Evolutionary conservation across 768 basidiomycete genomes (phyloP).

Genomic region (Leucogyrophana mollusca): DNA sequence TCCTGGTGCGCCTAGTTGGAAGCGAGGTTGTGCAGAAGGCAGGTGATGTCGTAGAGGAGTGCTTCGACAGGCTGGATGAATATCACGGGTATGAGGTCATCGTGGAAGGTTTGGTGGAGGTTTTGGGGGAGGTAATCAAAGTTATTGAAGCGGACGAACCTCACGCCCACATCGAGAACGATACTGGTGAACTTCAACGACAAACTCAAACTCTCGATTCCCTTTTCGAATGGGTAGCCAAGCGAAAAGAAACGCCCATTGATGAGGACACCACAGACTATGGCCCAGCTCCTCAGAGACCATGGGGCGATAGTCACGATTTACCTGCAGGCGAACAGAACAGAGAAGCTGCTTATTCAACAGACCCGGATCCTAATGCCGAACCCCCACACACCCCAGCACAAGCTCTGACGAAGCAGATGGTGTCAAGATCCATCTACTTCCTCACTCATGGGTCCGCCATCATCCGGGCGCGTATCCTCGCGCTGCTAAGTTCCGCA

Average conservation of each 20-base stretch:
- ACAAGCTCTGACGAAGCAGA: constrained; percentile 78
- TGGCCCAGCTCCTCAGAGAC: constrained; percentile 56
- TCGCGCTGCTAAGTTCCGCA: constrained; percentile 70
- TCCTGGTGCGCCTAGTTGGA: constrained; percentile 87
- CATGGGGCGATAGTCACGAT: constrained; percentile 47
- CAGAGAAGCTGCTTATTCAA: constrained; percentile 15
- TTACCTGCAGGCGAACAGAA: constrained; percentile 20
- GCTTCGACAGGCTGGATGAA: constrained; percentile 94
- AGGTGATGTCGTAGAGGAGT: constrained; percentile 94
- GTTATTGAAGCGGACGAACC: constrained; percentile 63
- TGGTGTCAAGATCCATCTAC: constrained; percentile 82
- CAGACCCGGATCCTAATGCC: constrained; percentile 34
- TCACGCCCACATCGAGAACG: constrained; percentile 18
- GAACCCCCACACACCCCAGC: constrained; percentile 60
- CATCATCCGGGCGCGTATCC: constrained; percentile 79
- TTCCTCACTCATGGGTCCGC: constrained; percentile 92
- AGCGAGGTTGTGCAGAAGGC: constrained; percentile 84
- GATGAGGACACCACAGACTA: constrained; percentile 48
- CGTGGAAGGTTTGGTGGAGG: constrained; percentile 85
- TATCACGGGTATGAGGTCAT: constrained; percentile 90
- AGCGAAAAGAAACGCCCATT: constrained; percentile 34
- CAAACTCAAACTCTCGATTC: constrained; percentile 38
- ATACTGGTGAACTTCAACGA: constrained; percentile 18
- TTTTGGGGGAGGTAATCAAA: constrained; percentile 80
- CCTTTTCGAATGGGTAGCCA: constrained; percentile 67